phyloP scores from a whole-genome alignment of 1,284 basidiomycete genomes.

The Rhodotorula sp. region DNA sequence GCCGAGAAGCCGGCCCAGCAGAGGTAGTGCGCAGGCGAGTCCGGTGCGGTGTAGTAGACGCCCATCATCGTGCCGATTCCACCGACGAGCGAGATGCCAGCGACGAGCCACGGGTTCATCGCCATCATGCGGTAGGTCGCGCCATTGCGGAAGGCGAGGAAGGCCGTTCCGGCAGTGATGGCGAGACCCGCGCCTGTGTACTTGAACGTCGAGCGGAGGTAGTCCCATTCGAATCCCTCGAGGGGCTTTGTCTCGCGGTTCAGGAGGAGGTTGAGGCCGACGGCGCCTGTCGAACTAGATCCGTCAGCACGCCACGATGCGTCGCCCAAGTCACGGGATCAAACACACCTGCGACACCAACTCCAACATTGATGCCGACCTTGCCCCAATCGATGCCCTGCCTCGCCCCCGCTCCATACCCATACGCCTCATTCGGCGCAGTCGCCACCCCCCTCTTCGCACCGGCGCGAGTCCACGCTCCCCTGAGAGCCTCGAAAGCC shows the following conservation, averaged over 20 bases:
- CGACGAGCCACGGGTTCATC: conserved; percentile 78
- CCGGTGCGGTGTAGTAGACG: conserved; percentile 69
- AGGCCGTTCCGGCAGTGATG: conserved; percentile 70
- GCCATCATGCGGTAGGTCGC: conserved; percentile 75
- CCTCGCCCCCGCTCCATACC: not conserved
- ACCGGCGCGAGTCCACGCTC: not conserved
- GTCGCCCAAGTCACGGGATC: too few species aligned
- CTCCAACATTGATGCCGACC: conserved; percentile 30
- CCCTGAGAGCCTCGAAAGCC: not conserved
- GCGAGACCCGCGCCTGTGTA: conserved; percentile 79
- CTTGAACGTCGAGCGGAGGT: conserved; percentile 75
- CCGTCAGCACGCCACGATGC: too few species aligned
- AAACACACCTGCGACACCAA: conserved; percentile 16
- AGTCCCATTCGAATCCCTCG: conserved; percentile 11
- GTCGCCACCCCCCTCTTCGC: conserved; percentile 12
- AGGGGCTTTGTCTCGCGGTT: conserved; percentile 64
- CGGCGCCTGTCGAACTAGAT: conserved; percentile 25
- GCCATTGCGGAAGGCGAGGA: conserved; percentile 72
- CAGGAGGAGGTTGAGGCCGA: conserved; percentile 64
- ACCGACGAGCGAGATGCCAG: conserved; percentile 71
- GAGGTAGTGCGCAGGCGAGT: conserved; percentile 69
- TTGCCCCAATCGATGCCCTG: conserved; percentile 17
- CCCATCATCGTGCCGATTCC: conserved; percentile 60
- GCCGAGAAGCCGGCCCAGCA: conserved; percentile 61
- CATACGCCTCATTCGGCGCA: not conserved